Evolutionary conservation across 768 basidiomycete genomes (phyloP), one percentile per base, ranked within the genome.

Genomic region (Phylloporus arenicola): DNA sequence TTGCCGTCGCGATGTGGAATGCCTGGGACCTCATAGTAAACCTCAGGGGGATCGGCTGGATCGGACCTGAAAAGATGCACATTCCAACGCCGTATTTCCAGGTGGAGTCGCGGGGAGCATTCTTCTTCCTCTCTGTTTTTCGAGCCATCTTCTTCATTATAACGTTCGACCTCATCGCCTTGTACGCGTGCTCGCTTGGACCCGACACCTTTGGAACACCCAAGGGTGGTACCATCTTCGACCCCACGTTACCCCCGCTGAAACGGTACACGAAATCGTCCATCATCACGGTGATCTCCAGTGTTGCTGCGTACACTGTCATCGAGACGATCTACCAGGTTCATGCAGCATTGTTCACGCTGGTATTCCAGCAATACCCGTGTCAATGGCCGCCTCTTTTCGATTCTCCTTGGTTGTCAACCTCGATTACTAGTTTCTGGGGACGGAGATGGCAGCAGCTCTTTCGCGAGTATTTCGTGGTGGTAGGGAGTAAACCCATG

Each of bases 391-490:
- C 85, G 0, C 84, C 82, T 1, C 51, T 81, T 20, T 84, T 85
- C 62, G 68, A 78, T 47, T 45, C 66, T 6, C 86, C 86, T 4
- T 86, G 78, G 76, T 37, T 61, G 10, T 62, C 80, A 0, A 79
- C 78, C 3, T 85, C 83, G 4, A 64, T 88, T n/a, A 63, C 69
- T 33, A 75, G 81, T 20, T 79, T 83, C 50, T 88, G 86, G 86
- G 70, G 75, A 4, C 62, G 53, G 48, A 67, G 76, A n/a, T 88
- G 86, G 86, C 86, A 88, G 56, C 84, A 86, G 57, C 52, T 80
- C 6, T 83, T 85, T 58, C 75, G 84, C 10, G 75, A 81, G 39
- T 58, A 64, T 33, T 86, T 87, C 57, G 64, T 83, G 37, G 64
- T 61, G 12, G 53, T 80, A n/a, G 84, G 83, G 12, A 68, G 69